These are phyloP conservation scores for Aspergillus pseudoviridinutans DNA, from an alignment of 2,329 filamentous ascomycete species.

Conservation along the genomic window DNA sequence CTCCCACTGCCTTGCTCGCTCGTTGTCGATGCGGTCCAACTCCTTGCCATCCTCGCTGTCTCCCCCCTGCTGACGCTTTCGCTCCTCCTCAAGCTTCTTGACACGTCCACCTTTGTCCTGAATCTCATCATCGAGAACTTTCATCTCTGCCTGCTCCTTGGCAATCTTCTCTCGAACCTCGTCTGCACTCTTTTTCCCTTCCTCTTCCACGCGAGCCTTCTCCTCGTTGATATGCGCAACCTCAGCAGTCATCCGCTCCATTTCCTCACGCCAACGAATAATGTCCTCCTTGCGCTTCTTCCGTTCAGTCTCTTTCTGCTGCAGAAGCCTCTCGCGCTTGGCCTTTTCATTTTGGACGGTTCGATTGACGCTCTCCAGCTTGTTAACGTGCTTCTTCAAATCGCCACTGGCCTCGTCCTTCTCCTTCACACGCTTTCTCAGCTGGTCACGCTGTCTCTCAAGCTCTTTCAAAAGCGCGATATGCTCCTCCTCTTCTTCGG, in stretches of 20 bases:
- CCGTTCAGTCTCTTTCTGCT: slow-evolving; percentile 58
- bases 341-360: slow-evolving; percentile 72
- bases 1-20: slow-evolving; percentile 47
- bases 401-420: slow-evolving; percentile 88
- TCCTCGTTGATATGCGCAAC: slow-evolving; percentile 43
- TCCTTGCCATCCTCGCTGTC: slow-evolving; percentile 50
- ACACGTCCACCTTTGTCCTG: slow-evolving; percentile 58
- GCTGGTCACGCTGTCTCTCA: slow-evolving; percentile 71
- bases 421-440: slow-evolving; percentile 74
- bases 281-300: slow-evolving; percentile 60
- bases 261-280: slow-evolving; percentile 54
- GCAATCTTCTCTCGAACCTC: slow-evolving; percentile 44
- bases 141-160: slow-evolving; percentile 48
- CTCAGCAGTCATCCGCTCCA: slow-evolving; percentile 49
- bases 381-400: slow-evolving; percentile 73
- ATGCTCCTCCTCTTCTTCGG: slow-evolving; percentile 65
- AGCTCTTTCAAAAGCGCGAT: slow-evolving; percentile 63
- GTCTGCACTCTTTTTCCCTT: slow-evolving; percentile 36
- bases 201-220: slow-evolving; percentile 38
- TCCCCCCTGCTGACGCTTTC: slow-evolving; percentile 46
- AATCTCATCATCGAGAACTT: slow-evolving; percentile 58
- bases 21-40: slow-evolving; percentile 47
- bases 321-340: slow-evolving; percentile 66
- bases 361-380: slow-evolving; percentile 76
- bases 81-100: slow-evolving; percentile 58